phyloP scores from a whole-genome alignment of 441 rosid genomes.

The Raphanus hybrid region DNA sequence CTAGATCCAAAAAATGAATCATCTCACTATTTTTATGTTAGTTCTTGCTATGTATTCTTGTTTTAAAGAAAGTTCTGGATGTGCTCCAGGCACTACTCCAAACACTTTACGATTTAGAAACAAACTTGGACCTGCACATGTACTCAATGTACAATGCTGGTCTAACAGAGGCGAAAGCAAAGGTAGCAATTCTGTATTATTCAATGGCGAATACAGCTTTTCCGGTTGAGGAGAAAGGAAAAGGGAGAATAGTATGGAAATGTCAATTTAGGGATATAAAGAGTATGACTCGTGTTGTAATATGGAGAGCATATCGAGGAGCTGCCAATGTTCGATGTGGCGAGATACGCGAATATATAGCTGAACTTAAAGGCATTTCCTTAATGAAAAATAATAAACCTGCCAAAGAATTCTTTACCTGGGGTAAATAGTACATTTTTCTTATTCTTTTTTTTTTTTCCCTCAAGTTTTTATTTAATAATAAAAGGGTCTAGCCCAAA shows the following conservation, averaged over 20 bases:
- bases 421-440: no score
- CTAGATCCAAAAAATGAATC: not conserved
- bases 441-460: no score
- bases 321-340: not conserved
- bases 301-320: not conserved
- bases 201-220: not conserved
- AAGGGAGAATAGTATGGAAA: not conserved
- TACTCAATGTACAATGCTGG: not conserved
- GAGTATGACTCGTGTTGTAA: not conserved
- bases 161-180: not conserved
- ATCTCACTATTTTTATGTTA: not conserved
- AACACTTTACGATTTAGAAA: not conserved
- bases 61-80: not conserved
- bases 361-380: not conserved
- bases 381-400: not conserved
- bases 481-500: no score
- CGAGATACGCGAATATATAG: not conserved
- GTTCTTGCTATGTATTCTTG: not conserved
- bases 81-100: no score
- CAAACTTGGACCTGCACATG: not conserved
- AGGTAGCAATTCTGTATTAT: no score
- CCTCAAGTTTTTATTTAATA: no score
- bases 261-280: not conserved
- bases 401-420: not conserved
- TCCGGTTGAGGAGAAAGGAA: not conserved